phyloP scores from a whole-genome alignment of 73 alveolate species.

The Blepharisma japonicum region DNA sequence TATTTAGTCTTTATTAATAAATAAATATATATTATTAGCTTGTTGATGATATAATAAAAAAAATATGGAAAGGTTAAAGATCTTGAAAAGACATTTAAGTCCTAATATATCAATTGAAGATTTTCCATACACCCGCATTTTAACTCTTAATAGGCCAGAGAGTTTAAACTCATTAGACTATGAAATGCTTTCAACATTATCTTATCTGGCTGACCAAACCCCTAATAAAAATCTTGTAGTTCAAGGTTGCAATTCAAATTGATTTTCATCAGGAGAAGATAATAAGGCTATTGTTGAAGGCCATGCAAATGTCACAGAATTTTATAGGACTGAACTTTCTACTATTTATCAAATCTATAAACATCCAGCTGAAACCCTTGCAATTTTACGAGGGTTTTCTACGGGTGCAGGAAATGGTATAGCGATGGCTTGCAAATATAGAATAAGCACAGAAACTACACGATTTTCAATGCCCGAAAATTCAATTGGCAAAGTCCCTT shows the following conservation, averaged over 20 bases:
- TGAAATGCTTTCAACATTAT: not conserved
- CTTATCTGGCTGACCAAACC: not conserved
- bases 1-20: too few relatives aligned
- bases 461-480: conserved; percentile 25
- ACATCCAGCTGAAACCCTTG: not conserved
- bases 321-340: not conserved
- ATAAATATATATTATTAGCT: too few relatives aligned
- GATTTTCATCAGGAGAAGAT: conserved; percentile 1
- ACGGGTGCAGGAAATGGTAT: conserved; percentile 16
- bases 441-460: not conserved
- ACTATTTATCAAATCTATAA: not conserved
- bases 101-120: too few relatives aligned
- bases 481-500: conserved; percentile 18
- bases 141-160: not conserved
- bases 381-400: not conserved
- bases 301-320: not conserved
- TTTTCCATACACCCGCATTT: too few relatives aligned
- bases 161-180: conserved; percentile 14
- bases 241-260: not conserved
- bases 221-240: not conserved
- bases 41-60: too few relatives aligned
- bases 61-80: too few relatives aligned
- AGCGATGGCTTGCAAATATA: conserved; percentile 25
- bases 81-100: too few relatives aligned
- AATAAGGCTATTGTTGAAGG: not conserved